Percentiles rank a stretch among this genome's conserved stretches.
Conservation (phyloP, 1,139 yeast species). For the Pichia sp. region DNA sequence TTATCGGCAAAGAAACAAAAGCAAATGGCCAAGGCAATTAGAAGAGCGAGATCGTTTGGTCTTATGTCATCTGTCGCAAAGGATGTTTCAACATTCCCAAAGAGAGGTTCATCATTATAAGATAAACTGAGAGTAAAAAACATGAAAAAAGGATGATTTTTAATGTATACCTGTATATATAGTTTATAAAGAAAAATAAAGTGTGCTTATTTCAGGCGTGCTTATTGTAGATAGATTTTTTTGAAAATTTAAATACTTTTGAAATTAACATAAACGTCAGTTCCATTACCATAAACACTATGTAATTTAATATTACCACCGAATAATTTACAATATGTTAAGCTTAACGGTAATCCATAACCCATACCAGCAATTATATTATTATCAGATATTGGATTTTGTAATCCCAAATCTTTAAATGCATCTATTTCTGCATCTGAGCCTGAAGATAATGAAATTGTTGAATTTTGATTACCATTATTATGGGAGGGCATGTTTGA, state of each 20-base stretch:
- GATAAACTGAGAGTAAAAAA: neutral
- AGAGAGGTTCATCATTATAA: slow-evolving; percentile 26
- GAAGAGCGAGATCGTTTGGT: slow-evolving; percentile 65
- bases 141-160: no score
- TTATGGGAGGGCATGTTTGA: slow-evolving; percentile 26
- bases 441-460: neutral
- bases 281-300: slow-evolving; percentile 81
- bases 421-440: slow-evolving; percentile 4
- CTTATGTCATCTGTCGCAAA: slow-evolving; percentile 57
- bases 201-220: no score
- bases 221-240: neutral
- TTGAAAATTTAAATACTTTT: slow-evolving; percentile 31
- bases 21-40: slow-evolving; percentile 57
- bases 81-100: slow-evolving; percentile 41
- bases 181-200: neutral
- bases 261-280: slow-evolving; percentile 58
- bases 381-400: slow-evolving; percentile 50
- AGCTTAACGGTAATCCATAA: slow-evolving; percentile 83
- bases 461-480: slow-evolving; percentile 32
- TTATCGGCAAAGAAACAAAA: slow-evolving; percentile 56
- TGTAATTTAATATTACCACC: slow-evolving; percentile 76
- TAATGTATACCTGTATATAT: neutral
- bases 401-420: slow-evolving; percentile 7
- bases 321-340: slow-evolving; percentile 62
- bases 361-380: slow-evolving; percentile 94